Conservation (phyloP, 176 grass and related monocot species). For the Eragrostis curvula region DNA sequence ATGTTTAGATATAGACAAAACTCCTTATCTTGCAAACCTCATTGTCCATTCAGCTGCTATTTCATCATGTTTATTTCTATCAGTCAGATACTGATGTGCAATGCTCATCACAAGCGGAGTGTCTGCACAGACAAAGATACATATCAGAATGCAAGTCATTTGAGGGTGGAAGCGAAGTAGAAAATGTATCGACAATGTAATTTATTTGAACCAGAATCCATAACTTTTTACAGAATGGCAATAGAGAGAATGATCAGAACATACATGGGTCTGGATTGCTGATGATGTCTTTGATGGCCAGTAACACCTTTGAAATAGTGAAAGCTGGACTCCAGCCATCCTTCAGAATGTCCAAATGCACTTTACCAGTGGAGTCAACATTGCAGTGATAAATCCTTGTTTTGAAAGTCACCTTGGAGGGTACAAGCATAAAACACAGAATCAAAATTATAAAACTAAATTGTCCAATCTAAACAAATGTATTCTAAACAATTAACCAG, state of each 20-base stretch:
- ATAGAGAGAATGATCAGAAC: conserved; percentile 25
- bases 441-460: neutral
- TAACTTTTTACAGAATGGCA: conserved; percentile 20
- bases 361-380: conserved; percentile 57
- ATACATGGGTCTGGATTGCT: conserved; percentile 89
- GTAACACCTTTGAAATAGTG: conserved; percentile 89
- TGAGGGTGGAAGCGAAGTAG: conserved; percentile 11
- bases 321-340: conserved; percentile 86
- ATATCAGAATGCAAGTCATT: conserved; percentile 19
- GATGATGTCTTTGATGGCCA: conserved; percentile 79
- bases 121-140: conserved; percentile 59
- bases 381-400: conserved; percentile 95
- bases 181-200: neutral
- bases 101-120: conserved; percentile 56
- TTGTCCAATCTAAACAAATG: neutral
- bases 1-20: conserved; percentile 36
- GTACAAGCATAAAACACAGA: conserved; percentile 26
- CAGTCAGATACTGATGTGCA: conserved; percentile 65
- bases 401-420: conserved; percentile 78
- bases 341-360: conserved; percentile 77
- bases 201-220: conserved; percentile 14
- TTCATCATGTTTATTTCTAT: conserved; percentile 79
- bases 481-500: neutral
- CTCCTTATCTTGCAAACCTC: conserved; percentile 80
- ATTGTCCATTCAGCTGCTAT: conserved; percentile 90